Conservation (phyloP, 139 green algal genomes). For the Chlamydomonas sp. region DNA sequence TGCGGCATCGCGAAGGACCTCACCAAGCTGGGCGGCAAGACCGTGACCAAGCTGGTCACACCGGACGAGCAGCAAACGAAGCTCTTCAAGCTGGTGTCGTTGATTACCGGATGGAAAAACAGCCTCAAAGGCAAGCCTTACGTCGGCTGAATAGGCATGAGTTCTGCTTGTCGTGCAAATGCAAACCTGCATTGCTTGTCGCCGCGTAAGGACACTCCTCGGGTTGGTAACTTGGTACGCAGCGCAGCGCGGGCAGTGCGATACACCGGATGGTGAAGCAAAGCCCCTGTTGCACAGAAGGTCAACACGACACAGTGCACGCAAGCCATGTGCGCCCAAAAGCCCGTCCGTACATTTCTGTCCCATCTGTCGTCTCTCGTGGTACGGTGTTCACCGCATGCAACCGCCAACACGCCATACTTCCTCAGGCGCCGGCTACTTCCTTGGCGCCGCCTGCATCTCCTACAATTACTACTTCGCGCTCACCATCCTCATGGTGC, state of each 20-base stretch:
- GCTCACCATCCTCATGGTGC: conserved; percentile 66
- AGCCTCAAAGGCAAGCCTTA: conserved; percentile 57
- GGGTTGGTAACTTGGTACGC: too few relatives aligned
- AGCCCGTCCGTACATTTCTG: too few relatives aligned
- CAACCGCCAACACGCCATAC: neutral
- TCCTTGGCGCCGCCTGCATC: conserved; percentile 81
- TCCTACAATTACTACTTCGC: conserved; percentile 79
- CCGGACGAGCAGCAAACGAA: conserved; percentile 77
- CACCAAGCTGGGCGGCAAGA: conserved; percentile 91
- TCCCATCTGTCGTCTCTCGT: too few relatives aligned
- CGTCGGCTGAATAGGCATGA: too few relatives aligned
- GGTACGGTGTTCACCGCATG: neutral
- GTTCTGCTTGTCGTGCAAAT: too few relatives aligned
- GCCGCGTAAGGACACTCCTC: too few relatives aligned
- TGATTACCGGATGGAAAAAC: conserved; percentile 92
- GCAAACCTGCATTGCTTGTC: too few relatives aligned
- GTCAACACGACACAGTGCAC: too few relatives aligned
- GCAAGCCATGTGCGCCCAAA: too few relatives aligned
- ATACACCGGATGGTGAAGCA: too few relatives aligned
- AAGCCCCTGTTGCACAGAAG: too few relatives aligned
- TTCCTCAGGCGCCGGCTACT: conserved; percentile 78
- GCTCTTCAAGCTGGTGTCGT: conserved; percentile 89
- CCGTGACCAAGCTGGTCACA: conserved; percentile 86
- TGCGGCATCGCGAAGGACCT: conserved; percentile 90
- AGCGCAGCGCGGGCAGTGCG: too few relatives aligned